Evolutionary conservation across 345 rosid species (phyloP).

Genomic region (Mercurialis annua): DNA sequence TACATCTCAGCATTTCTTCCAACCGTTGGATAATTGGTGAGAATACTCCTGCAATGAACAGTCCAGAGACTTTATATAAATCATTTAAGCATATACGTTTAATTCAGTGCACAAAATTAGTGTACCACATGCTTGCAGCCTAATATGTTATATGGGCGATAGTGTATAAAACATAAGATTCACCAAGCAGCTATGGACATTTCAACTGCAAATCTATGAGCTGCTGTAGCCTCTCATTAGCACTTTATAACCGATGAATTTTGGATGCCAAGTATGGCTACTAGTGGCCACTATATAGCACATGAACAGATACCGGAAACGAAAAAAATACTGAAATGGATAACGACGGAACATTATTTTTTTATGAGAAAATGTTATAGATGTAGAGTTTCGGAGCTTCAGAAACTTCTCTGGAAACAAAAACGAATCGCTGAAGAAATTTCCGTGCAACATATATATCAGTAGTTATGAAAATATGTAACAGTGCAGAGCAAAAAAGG

Average conservation of each 20-base stretch:
- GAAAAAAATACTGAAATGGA: too few species aligned
- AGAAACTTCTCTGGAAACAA: too few species aligned
- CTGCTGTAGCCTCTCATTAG: neutral
- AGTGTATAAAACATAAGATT: neutral
- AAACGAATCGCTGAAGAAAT: too few species aligned
- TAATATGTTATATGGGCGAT: neutral
- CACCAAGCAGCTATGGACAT: neutral
- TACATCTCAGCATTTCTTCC: constrained; percentile 47
- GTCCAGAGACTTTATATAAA: neutral
- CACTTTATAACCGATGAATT: neutral
- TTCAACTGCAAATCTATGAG: neutral
- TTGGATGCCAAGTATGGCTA: neutral
- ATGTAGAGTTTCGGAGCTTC: too few species aligned
- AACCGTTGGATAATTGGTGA: constrained; percentile 45
- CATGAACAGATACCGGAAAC: too few species aligned
- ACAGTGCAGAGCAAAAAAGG: too few species aligned
- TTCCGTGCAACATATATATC: too few species aligned
- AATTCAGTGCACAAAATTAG: neutral
- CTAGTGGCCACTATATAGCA: neutral
- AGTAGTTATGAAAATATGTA: too few species aligned
- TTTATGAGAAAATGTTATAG: too few species aligned
- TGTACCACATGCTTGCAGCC: neutral
- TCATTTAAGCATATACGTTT: neutral
- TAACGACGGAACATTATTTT: too few species aligned
- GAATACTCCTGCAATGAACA: constrained; percentile 51